phyloP scores from a whole-genome alignment of 2,329 filamentous ascomycete species.

The Fusarium neocosmosporiellum region DNA sequence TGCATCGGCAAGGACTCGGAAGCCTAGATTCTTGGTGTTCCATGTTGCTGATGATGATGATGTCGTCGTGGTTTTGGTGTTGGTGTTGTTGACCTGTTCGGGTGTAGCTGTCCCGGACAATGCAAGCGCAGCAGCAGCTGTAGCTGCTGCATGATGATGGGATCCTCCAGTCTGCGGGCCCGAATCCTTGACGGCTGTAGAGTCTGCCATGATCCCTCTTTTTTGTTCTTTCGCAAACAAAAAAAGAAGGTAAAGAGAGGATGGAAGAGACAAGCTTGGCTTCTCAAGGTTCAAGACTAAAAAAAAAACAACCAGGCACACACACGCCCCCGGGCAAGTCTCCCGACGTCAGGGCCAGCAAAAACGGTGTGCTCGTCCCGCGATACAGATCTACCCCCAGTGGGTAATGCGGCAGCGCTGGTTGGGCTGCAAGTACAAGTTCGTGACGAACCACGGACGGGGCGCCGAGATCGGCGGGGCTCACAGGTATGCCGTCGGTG shows the following conservation, averaged over 20 bases:
- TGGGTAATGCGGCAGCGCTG: constrained; percentile 30
- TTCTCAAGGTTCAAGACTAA: neutral
- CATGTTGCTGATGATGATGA: constrained; percentile 54
- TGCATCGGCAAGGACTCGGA: constrained; percentile 75
- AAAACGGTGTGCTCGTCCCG: neutral
- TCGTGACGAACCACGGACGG: constrained; percentile 2
- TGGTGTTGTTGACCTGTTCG: constrained; percentile 22
- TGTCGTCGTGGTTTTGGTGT: neutral
- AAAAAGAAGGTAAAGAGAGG: neutral
- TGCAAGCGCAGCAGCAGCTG: constrained; percentile 25
- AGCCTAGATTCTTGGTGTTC: constrained; percentile 80
- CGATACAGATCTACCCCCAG: constrained; percentile 13
- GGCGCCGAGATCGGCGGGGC: constrained; percentile 27
- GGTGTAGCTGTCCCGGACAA: constrained; percentile 34
- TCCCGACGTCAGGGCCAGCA: neutral
- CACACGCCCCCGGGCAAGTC: neutral
- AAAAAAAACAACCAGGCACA: constrained; percentile 1
- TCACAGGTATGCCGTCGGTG: neutral
- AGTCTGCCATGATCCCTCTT: neutral
- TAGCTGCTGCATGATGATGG: neutral
- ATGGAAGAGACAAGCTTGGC: neutral
- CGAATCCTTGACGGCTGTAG: neutral
- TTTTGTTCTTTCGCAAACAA: neutral
- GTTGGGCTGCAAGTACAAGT: constrained; percentile 21
- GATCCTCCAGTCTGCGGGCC: constrained; percentile 25